Evolutionary conservation across 2,329 filamentous ascomycete genomes (phyloP), one percentile per base, ranked within the genome.

Genomic region (Apiospora phragmitis): DNA sequence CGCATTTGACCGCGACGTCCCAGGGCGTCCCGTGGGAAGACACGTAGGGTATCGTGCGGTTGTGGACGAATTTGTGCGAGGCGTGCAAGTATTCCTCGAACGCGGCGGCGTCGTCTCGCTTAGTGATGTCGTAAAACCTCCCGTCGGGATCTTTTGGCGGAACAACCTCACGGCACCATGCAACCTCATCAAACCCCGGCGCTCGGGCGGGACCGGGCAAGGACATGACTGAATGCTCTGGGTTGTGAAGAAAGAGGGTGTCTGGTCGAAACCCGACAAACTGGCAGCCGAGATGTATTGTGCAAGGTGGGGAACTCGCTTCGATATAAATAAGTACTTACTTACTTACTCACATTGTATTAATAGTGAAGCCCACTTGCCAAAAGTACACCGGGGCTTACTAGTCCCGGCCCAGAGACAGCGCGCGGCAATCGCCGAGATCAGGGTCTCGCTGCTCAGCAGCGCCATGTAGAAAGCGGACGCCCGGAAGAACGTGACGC

Each of bases 391-490:
- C n/a, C n/a, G n/a, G 89, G 2, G 81, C 77, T 0, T 79, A 75
- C 0, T 84, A 67, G n/a, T 85, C 79, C 75, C 91, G n/a, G n/a
- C 89, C 0, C 86, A 86, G 1, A 59, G 7, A 1, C 1, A 32
- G 12, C 49, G 49, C 0, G 49, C 24, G 0, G 49, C 49, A 16
- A 55, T 9, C 11, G 16, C 26, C 1, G 26, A 29, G 49, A 55
- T 55, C 51, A 18, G 3, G 26, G 16, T 32, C 51, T 59, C 51
- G 1, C 16, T 8, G 77, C 92, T 90, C 83, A 88, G 85, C 6
- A 91, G 78, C 0, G 90, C 88, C 75, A 91, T 79, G 74, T 86
- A 86, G 75, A 91, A 87, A 88, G 89, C 92, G n/a, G 80, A 78
- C 1, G 87, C 83, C 16, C 21, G 42, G 18, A 68, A 9, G 29